Percentiles rank a stretch among this genome's conserved stretches.
Evolutionary conservation across 345 rosid species (phyloP).

Genomic region (Pugionium dolabratum): DNA sequence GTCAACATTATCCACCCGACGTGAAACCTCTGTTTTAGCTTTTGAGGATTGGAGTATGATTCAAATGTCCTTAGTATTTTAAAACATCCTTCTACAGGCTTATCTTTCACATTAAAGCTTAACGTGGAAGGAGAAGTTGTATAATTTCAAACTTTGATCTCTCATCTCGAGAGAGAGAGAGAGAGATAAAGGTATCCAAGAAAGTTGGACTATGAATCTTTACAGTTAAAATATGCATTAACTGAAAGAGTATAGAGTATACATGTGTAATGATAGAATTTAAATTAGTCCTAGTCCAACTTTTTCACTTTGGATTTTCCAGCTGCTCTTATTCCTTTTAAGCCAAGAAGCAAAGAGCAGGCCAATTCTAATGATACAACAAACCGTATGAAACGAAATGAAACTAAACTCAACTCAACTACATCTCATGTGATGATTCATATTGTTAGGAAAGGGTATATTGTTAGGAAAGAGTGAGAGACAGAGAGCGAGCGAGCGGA

Average conservation of each 20-base stretch:
- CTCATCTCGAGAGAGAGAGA: too few relatives aligned
- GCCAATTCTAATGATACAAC: conserved; percentile 34
- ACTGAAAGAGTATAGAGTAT: too few relatives aligned
- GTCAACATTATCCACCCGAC: not conserved
- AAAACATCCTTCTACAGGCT: not conserved
- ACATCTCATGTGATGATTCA: conserved; percentile 19
- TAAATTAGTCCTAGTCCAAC: too few relatives aligned
- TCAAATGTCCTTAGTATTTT: not conserved
- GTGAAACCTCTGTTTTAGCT: not conserved
- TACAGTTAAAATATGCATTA: too few relatives aligned
- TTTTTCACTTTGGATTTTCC: not conserved
- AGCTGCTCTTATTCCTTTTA: conserved; percentile 15
- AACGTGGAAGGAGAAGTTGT: not conserved
- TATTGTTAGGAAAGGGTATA: not conserved
- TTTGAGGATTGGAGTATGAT: not conserved
- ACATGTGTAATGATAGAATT: too few relatives aligned
- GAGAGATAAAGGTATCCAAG: too few relatives aligned
- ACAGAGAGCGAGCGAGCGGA: not conserved
- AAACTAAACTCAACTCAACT: not conserved
- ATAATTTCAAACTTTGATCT: not conserved
- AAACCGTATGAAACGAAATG: not conserved
- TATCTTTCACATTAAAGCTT: not conserved
- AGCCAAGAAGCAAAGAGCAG: conserved; percentile 12
- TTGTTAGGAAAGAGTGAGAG: not conserved
- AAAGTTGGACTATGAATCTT: too few relatives aligned